Conservation (phyloP, 1,284 basidiomycete genomes). For the Schizophyllum commune region DNA sequence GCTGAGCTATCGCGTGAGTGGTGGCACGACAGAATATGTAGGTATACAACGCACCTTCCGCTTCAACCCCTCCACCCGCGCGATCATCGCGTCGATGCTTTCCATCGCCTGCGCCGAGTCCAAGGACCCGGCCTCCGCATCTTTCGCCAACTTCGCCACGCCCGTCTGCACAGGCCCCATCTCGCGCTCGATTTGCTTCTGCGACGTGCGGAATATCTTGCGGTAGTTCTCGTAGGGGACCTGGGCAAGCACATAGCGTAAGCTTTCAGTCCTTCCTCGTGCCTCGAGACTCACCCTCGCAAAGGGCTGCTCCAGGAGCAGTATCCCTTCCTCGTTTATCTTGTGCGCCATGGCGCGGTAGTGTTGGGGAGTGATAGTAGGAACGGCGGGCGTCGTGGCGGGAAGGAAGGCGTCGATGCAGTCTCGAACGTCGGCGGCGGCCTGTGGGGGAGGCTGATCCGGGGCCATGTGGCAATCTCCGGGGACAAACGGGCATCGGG, state of each 20-base stretch:
- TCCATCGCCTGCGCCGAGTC: slow-evolving; percentile 29
- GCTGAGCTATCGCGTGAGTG: slow-evolving; percentile 35
- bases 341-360: slow-evolving; percentile 31
- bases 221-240: slow-evolving; percentile 84
- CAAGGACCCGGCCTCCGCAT: slow-evolving; percentile 35
- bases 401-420: no score
- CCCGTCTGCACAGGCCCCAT: slow-evolving; percentile 50
- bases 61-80: slow-evolving; percentile 68
- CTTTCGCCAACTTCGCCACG: slow-evolving; percentile 46
- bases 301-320: slow-evolving; percentile 85
- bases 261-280: slow-evolving; percentile 9
- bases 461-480: no score
- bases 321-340: slow-evolving; percentile 66
- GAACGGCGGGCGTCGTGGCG: no score
- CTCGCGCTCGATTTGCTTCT: slow-evolving; percentile 77
- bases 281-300: slow-evolving; percentile 44
- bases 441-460: no score
- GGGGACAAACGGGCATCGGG: no score
- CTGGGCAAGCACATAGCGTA: slow-evolving; percentile 31
- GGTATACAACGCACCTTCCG: slow-evolving; percentile 52
- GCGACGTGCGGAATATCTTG: slow-evolving; percentile 73
- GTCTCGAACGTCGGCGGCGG: no score
- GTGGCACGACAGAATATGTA: slow-evolving; percentile 5
- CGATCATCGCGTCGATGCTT: slow-evolving; percentile 69
- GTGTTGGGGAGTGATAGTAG: no score